phyloP scores from a whole-genome alignment of 306 rosid species.

The Rosa persica region DNA sequence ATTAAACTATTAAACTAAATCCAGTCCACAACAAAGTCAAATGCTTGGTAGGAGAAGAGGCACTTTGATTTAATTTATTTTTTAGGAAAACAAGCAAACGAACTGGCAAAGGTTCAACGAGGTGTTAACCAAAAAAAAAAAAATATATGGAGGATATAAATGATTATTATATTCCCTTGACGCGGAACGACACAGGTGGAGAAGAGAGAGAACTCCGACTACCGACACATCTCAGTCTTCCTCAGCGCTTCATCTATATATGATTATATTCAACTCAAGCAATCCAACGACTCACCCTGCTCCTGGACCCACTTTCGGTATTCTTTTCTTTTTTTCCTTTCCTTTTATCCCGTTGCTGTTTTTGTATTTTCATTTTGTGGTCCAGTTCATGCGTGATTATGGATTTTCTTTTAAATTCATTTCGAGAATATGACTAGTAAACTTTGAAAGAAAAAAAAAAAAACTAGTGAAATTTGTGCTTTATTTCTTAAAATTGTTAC shows the following conservation, averaged over 20 bases:
- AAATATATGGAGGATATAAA: too few relatives aligned
- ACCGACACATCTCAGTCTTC: conserved; percentile 17
- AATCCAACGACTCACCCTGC: background rate
- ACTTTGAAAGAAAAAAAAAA: too few relatives aligned
- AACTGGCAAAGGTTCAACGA: background rate
- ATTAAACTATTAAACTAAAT: background rate
- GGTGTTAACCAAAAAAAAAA: too few relatives aligned
- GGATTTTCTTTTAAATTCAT: too few relatives aligned
- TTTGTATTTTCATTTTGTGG: background rate
- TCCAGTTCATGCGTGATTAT: background rate
- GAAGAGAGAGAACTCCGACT: background rate
- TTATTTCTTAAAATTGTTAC: too few relatives aligned
- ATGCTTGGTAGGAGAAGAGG: background rate
- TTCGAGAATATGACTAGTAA: too few relatives aligned
- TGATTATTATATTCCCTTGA: background rate
- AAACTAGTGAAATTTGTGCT: too few relatives aligned
- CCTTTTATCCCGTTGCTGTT: background rate
- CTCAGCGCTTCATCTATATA: background rate
- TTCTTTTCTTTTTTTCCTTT: background rate
- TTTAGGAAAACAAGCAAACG: background rate
- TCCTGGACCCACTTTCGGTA: background rate
- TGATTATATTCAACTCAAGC: too few relatives aligned
- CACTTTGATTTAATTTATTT: background rate
- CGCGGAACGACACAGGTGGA: conserved; percentile 5
- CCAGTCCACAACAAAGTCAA: conserved; percentile 17